Conservation (phyloP, 2,329 filamentous ascomycete genomes). For the Cercospora berteroae region DNA sequence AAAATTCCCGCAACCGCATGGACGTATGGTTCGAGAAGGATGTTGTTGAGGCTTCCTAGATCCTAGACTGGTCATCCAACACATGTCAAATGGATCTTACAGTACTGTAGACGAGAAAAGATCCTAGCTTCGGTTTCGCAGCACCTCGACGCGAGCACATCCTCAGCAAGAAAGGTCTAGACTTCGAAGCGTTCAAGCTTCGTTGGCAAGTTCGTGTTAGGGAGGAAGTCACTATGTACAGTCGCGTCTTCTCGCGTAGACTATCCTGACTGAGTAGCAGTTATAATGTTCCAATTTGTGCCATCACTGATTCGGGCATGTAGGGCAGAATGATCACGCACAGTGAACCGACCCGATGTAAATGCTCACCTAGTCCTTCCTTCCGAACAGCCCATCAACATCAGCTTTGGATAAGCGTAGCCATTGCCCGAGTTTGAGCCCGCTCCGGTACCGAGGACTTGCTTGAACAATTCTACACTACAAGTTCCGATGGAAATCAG, state of each 20-base stretch:
- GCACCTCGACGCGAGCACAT: neutral
- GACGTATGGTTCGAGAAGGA: neutral
- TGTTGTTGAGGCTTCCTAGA: neutral
- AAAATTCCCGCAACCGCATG: neutral
- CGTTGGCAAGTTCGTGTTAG: neutral
- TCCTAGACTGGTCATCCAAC: neutral
- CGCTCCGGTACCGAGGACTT: neutral
- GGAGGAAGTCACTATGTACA: neutral
- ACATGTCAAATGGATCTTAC: neutral
- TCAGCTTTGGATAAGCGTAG: neutral
- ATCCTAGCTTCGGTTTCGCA: neutral
- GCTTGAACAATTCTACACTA: neutral
- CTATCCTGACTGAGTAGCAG: neutral
- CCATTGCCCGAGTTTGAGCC: neutral
- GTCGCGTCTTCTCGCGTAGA: neutral
- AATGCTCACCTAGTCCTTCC: neutral
- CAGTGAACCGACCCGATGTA: neutral
- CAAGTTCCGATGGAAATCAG: neutral
- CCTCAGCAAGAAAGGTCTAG: neutral
- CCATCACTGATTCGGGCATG: neutral
- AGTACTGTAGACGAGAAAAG: neutral
- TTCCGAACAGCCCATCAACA: neutral
- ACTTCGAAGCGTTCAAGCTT: neutral
- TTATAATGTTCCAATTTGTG: neutral
- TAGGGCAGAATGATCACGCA: neutral